Conservation (phyloP, 768 basidiomycete species). For the Pleurotus pulmonarius region DNA sequence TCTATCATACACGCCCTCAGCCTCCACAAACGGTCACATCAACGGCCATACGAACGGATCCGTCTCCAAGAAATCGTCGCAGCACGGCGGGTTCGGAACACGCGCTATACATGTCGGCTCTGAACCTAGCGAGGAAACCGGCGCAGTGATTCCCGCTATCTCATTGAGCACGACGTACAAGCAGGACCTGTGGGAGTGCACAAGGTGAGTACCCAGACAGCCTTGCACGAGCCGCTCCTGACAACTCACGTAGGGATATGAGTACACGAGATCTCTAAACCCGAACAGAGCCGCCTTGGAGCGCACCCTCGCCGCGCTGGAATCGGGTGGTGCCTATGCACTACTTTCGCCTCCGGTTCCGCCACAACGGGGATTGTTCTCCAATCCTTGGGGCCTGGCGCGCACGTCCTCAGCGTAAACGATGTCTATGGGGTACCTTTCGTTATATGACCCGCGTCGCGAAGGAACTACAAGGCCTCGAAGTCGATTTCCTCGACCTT, state of each 20-base stretch:
- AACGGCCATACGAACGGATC: constrained; percentile 1
- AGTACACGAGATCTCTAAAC: constrained; percentile 89
- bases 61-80: constrained; percentile 18
- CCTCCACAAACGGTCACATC: background rate
- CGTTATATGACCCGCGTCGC: constrained; percentile 75
- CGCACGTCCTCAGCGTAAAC: constrained; percentile 84
- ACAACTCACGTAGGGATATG: constrained; percentile 57
- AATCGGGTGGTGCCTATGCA: constrained; percentile 66
- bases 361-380: constrained; percentile 83
- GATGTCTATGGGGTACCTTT: constrained; percentile 96
- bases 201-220: constrained; percentile 42
- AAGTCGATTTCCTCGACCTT: constrained; percentile 79
- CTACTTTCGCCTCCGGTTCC: constrained; percentile 86
- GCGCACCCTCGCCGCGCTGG: constrained; percentile 70
- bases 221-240: no score
- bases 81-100: constrained; percentile 64
- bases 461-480: constrained; percentile 56
- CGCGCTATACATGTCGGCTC: constrained; percentile 87
- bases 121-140: constrained; percentile 65
- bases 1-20: background rate
- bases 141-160: constrained; percentile 87
- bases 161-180: constrained; percentile 91
- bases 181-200: constrained; percentile 75
- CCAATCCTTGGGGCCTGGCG: constrained; percentile 66
- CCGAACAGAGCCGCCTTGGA: constrained; percentile 86